Base-by-base conservation (phyloP, 1,284 basidiomycete genomes). In the Apiotrichum mycotoxinovorans region DNA sequence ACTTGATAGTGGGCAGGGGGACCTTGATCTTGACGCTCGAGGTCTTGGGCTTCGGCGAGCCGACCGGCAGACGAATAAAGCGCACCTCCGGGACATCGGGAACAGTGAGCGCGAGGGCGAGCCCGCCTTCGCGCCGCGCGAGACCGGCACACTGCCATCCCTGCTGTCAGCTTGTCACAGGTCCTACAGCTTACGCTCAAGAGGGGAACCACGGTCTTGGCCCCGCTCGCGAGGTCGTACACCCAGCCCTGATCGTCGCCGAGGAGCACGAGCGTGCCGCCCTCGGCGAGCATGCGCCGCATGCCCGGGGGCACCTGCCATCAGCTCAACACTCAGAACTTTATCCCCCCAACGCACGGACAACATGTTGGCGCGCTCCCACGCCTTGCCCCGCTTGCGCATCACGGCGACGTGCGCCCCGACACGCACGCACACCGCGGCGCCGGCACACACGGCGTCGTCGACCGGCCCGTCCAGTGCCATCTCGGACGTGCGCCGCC, bases 401-500 rank as follows among this genome's bases (percentile, higher is more conserved):
- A 55, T 48, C 27, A 53, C 26, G 40, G 35, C 38, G 23, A 55
- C 42, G 25, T 17, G 45, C 50, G 12, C 45, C 11, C 20, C 34
- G 41, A 38, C 37, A 15, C 26, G 46, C 33, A 43, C 51, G 1
- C 25, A 52, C 8, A 47, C 51, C 18, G 17, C 20, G n/a, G 23
- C 48, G 2, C 56, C 60, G 14, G 54, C 27, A n/a, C 37, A 37
- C 10, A 43, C 15, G 7, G 51, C 57, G 18, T 22, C 23, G 35
- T 44, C 37, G 20, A 53, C 43, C 15, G 40, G 20, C 34, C 23
- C n/a, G 11, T n/a, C 14, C 5, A 34, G 18, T 9, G 15, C 38
- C 34, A 56, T 57, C 52, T 68, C 66, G 40, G 58, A 54, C 12
- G 65, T 40, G 17, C 65, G 58, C 22, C 64, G 40, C 12, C 66